phyloP scores from a whole-genome alignment of 192 early-diverging fungal species.

The Coemansia sp. region DNA sequence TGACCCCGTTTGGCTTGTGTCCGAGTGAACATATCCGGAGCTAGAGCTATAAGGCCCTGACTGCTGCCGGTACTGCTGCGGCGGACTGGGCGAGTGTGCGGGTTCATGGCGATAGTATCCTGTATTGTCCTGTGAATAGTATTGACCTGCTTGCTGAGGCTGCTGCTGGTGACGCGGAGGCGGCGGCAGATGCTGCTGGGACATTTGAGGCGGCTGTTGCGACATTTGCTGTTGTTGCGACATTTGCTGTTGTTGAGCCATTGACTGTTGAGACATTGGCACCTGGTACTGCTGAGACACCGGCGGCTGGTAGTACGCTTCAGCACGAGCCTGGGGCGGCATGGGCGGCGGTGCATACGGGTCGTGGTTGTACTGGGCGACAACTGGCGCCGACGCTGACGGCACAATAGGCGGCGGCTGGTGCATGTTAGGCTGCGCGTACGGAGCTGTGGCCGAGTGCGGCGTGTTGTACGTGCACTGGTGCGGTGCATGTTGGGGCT shows the following conservation, averaged over 20 bases:
- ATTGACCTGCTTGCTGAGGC: not conserved
- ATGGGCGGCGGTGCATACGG: not conserved
- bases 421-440: not conserved
- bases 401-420: conserved; percentile 2
- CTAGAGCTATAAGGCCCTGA: not conserved
- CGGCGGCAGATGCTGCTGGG: not conserved
- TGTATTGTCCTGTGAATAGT: conserved; percentile 7
- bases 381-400: conserved; percentile 4
- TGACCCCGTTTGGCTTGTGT: not conserved
- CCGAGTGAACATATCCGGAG: not conserved
- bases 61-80: not conserved
- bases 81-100: not conserved
- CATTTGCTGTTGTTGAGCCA: conserved; percentile 1
- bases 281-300: conserved; percentile 1
- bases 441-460: not conserved
- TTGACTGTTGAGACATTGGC: conserved; percentile 2
- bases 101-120: conserved; percentile 11
- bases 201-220: not conserved
- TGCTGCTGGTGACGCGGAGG: conserved; percentile 1
- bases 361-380: conserved; percentile 2
- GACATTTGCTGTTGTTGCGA: not conserved
- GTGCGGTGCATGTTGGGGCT: not conserved
- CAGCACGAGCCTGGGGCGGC: not conserved
- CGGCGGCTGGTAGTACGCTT: conserved; percentile 7
- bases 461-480: conserved; percentile 9